These are phyloP conservation scores for Leccinum griseonigrum DNA, from an alignment of 1,284 basidiomycete species.

Conservation along the genomic window DNA sequence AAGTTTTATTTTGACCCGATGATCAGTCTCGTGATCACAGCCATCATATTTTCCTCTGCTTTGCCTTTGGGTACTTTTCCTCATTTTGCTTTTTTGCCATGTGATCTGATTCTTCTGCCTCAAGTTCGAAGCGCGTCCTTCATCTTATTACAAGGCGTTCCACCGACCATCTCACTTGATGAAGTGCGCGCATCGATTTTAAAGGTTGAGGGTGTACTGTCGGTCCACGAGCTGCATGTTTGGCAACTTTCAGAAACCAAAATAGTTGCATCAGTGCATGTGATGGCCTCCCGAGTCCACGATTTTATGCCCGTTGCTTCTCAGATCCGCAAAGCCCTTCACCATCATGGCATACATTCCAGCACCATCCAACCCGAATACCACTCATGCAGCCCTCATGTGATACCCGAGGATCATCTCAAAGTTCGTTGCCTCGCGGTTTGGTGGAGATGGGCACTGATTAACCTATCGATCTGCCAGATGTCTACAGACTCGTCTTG, in stretches of 20 bases:
- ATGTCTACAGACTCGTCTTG: slow-evolving; percentile 45
- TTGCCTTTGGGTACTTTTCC: slow-evolving; percentile 77
- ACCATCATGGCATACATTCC: slow-evolving; percentile 92
- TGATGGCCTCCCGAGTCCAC: slow-evolving; percentile 74
- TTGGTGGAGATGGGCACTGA: not conserved
- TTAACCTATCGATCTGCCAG: slow-evolving; percentile 22
- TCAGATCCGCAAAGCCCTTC: slow-evolving; percentile 81
- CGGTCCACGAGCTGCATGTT: slow-evolving; percentile 93
- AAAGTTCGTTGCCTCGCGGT: slow-evolving; percentile 32
- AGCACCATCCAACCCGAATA: slow-evolving; percentile 89
- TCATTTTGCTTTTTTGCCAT: slow-evolving; percentile 8
- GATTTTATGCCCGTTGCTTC: slow-evolving; percentile 93
- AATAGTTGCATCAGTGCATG: slow-evolving; percentile 94
- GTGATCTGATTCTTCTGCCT: slow-evolving; percentile 12
- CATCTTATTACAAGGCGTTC: slow-evolving; percentile 97
- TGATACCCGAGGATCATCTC: slow-evolving; percentile 43
- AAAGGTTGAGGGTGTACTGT: slow-evolving; percentile 82
- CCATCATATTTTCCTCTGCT: slow-evolving; percentile 96
- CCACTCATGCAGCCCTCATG: slow-evolving; percentile 30
- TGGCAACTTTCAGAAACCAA: slow-evolving; percentile 93
- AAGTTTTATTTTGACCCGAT: slow-evolving; percentile 93
- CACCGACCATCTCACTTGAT: slow-evolving; percentile 85
- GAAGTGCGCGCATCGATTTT: slow-evolving; percentile 81
- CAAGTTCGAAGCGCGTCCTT: slow-evolving; percentile 90
- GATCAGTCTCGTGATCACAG: slow-evolving; percentile 93